These are phyloP conservation scores for Bolboschoenoplectus hybrid DNA, from an alignment of 202 grass and related monocot species.

Conservation along the genomic window DNA sequence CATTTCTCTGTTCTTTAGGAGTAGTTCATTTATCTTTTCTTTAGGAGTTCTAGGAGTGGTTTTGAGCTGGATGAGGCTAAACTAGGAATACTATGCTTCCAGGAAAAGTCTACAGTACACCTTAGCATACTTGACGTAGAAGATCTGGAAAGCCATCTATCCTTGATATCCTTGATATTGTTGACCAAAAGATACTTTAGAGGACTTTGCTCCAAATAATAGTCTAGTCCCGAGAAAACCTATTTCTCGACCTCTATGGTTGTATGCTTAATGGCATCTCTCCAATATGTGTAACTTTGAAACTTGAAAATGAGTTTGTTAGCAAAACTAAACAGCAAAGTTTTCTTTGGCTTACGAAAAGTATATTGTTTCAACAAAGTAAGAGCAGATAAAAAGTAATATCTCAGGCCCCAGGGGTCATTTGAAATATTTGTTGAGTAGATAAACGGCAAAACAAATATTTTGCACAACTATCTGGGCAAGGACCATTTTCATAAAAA, in stretches of 20 bases:
- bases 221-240: background rate
- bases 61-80: background rate
- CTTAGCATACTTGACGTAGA: background rate
- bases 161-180: background rate
- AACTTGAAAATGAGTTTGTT: constrained; percentile 4
- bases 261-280: background rate
- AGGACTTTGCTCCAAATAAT: background rate
- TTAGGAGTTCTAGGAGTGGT: background rate
- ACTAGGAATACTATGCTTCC: background rate
- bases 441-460: too few species aligned
- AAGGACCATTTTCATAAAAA: background rate
- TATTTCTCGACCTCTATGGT: background rate
- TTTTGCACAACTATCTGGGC: background rate
- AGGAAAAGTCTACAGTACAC: background rate
- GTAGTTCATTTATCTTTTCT: background rate
- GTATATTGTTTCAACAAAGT: background rate
- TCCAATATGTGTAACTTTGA: background rate
- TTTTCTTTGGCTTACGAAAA: background rate
- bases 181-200: background rate
- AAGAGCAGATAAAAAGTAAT: constrained; percentile 2
- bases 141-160: background rate
- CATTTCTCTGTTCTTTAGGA: background rate
- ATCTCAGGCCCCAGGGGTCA: background rate
- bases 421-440: background rate
- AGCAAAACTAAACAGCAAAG: background rate